Base-by-base conservation (phyloP, 106 monocot genomes). In the Platanthera zijinensis region DNA sequence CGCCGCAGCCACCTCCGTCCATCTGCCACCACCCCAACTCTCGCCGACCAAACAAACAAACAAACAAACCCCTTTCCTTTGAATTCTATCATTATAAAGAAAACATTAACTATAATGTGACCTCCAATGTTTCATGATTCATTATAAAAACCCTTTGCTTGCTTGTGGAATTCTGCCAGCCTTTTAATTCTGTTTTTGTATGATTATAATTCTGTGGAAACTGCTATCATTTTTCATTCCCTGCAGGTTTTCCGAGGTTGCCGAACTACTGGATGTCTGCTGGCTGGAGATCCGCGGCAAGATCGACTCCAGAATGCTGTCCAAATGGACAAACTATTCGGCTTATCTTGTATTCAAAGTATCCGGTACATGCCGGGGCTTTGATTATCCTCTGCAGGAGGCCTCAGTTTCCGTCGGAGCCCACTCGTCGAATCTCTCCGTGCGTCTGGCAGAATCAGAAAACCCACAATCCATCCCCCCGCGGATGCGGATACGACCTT, bases 211-310 rank as follows among this genome's bases (percentile, higher is more conserved):
- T 6, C 59, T 18, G 21, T 1, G 0, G 59, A 7, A 19, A 8
- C 18, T 61, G 3, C 21, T 61, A 5, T 61, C 21, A 7, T 61
- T 19, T 61, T 9, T 10, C 18, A 32, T 66, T 68, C 51, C 22
- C 67, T 5, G n/a, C 9, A 93, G 96, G 81, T 97, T 97, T 75
- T 17, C 80, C 1, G 89, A 93, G 77, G 96, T 86, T 4, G 93
- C 91, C 17, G 78, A 75, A 48, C 93, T 97, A 1, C 0, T 81
- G n/a, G 12, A 53, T 50, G 96, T 91, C 3, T 91, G 86, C 71
- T 93, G 93, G 93, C 57, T 96, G 57, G 90, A 90, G 83, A 85
- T 96, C 28, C 62, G 52, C 12, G 88, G 86, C 50, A 85, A 10
- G 73, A 83, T 92, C 5, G 71, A 80, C 1, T 66, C 52, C 11